Percentiles rank a stretch among this genome's conserved stretches.
These are phyloP conservation scores for Endocladia muricata DNA, from an alignment of 31 red algal genomes.

Conservation along the genomic window DNA sequence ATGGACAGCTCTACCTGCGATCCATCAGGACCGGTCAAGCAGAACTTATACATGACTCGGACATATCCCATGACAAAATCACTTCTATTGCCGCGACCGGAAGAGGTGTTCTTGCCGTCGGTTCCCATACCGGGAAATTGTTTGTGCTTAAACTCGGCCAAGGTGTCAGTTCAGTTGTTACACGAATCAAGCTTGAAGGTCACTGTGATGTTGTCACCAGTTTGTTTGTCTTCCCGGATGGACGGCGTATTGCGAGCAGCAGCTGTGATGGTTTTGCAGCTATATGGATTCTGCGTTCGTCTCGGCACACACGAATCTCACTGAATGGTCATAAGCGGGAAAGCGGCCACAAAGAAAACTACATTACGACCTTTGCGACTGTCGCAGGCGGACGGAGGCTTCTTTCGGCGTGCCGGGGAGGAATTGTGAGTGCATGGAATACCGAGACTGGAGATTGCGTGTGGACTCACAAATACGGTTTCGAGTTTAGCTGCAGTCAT, in stretches of 20 bases:
- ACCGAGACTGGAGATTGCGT: slow-evolving; percentile 36
- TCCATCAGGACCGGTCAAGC: slow-evolving; percentile 17
- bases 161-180: slow-evolving; percentile 6
- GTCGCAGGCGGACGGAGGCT: slow-evolving; percentile 27
- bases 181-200: slow-evolving; percentile 36
- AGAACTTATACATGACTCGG: slow-evolving; percentile 18
- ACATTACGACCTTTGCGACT: slow-evolving; percentile 40
- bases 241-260: slow-evolving; percentile 25
- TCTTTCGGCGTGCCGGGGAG: slow-evolving; percentile 32
- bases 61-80: background rate
- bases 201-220: slow-evolving; percentile 25
- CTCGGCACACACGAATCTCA: slow-evolving; percentile 18
- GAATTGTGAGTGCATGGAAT: slow-evolving; percentile 41
- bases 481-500: slow-evolving; percentile 43
- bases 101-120: slow-evolving; percentile 36
- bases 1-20: slow-evolving; percentile 27
- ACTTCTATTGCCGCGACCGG: slow-evolving; percentile 21
- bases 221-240: slow-evolving; percentile 40
- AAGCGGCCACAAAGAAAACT: slow-evolving; percentile 47
- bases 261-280: slow-evolving; percentile 35
- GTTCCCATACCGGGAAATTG: slow-evolving; percentile 4
- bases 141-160: slow-evolving; percentile 33
- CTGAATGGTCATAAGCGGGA: slow-evolving; percentile 32
- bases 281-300: slow-evolving; percentile 18
- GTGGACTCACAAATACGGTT: slow-evolving; percentile 35